A percentile compares a stretch with the other conserved stretches of the same genome.
phyloP scores from a whole-genome alignment of 257 asterid species.

The Gentiana dahurica region DNA sequence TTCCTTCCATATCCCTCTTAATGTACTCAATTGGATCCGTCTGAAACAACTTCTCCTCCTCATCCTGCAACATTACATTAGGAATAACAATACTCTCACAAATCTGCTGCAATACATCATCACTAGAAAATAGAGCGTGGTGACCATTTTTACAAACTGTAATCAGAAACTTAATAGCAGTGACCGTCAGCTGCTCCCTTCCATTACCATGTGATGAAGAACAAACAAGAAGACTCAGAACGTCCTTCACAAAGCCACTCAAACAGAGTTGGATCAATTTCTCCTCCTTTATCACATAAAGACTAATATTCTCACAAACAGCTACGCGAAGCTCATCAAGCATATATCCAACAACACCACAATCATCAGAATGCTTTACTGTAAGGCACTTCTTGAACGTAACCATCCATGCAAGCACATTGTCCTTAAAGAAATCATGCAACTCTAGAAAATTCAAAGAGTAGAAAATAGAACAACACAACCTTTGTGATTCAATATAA shows the following conservation, averaged over 20 bases:
- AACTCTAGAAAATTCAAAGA: constrained; percentile 69
- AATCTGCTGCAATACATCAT: constrained; percentile 68
- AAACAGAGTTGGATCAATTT: constrained; percentile 56
- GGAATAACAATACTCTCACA: constrained; percentile 82
- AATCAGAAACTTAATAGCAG: constrained; percentile 78
- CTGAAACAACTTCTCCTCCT: constrained; percentile 92
- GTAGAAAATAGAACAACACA: constrained; percentile 77
- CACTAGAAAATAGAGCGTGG: constrained; percentile 66
- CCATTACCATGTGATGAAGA: constrained; percentile 38
- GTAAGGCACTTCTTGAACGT: constrained; percentile 74
- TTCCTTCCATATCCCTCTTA: constrained; percentile 95
- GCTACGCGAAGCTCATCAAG: constrained; percentile 72
- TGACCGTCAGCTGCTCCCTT: constrained; percentile 75
- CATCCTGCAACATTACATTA: constrained; percentile 92
- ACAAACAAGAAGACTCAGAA: constrained; percentile 71
- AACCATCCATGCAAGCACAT: constrained; percentile 83
- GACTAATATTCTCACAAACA: constrained; percentile 80
- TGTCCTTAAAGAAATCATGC: constrained; percentile 89
- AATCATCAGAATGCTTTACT: constrained; percentile 51
- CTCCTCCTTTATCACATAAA: constrained; percentile 80
- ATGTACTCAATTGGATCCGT: constrained; percentile 87
- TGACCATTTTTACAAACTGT: constrained; percentile 73
- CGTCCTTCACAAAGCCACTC: constrained; percentile 76
- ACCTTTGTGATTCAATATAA: constrained; percentile 71
- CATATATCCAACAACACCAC: constrained; percentile 60